Evolutionary conservation across 2,329 filamentous ascomycete species (phyloP).

Genomic region (Colletotrichum sp.): DNA sequence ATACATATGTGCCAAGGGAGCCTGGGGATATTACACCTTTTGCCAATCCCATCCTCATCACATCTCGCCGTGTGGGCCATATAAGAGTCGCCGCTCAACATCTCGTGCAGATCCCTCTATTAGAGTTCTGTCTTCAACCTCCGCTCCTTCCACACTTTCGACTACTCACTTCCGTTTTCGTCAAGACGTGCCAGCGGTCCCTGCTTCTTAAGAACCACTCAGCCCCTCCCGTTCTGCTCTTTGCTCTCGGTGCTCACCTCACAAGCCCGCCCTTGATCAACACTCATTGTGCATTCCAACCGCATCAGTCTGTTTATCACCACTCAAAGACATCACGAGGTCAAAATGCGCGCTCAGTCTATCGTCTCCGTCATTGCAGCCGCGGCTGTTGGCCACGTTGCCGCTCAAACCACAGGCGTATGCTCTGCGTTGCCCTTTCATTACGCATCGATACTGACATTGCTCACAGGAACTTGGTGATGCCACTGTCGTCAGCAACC

Average conservation of each 20-base stretch:
- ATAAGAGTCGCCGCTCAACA: neutral
- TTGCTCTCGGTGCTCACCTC: neutral
- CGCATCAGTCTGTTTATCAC: neutral
- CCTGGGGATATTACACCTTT: neutral
- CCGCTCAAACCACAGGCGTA: conserved; percentile 28
- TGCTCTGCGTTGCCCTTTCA: neutral
- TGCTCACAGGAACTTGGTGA: conserved; percentile 43
- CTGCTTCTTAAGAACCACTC: conserved; percentile 10
- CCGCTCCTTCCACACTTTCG: neutral
- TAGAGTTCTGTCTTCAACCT: neutral
- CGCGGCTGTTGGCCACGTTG: conserved; percentile 30
- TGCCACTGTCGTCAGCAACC: conserved; percentile 61
- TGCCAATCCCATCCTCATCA: neutral
- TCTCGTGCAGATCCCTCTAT: neutral
- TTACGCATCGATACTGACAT: neutral
- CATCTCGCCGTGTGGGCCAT: conserved; percentile 4
- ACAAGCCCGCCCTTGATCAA: neutral
- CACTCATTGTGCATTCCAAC: neutral
- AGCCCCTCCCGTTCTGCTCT: neutral
- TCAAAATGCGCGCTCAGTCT: conserved; percentile 24
- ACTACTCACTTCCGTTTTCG: neutral
- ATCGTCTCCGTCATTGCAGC: conserved; percentile 30
- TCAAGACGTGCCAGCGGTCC: neutral
- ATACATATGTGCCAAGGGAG: conserved; percentile 6
- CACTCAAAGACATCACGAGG: neutral